Conservation (phyloP, 371 early-diverging fungal species). For the Sporodiniella umbellata region DNA sequence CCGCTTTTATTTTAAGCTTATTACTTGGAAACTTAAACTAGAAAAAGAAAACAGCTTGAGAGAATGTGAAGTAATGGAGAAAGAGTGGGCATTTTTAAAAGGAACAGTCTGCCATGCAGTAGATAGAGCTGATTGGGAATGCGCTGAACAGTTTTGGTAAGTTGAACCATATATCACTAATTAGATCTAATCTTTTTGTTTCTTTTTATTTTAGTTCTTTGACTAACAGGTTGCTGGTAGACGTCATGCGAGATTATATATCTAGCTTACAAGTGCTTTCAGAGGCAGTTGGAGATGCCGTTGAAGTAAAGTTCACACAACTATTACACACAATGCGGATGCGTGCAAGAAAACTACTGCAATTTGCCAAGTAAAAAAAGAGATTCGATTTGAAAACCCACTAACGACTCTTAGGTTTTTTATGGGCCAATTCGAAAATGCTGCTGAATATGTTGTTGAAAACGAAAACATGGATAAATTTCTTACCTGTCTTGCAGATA, state of each 20-base stretch:
- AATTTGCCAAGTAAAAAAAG: slow-evolving; percentile 50
- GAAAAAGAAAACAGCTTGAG: slow-evolving; percentile 60
- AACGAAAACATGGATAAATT: slow-evolving; percentile 47
- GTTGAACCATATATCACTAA: not conserved
- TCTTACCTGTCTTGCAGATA: slow-evolving; percentile 56
- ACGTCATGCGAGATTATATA: slow-evolving; percentile 51
- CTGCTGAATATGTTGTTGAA: slow-evolving; percentile 70
- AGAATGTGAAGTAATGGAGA: slow-evolving; percentile 78
- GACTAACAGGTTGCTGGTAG: slow-evolving; percentile 42
- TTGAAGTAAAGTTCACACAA: slow-evolving; percentile 58
- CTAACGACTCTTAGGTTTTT: slow-evolving; percentile 43
- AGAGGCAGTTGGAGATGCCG: slow-evolving; percentile 42
- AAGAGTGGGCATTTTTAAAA: slow-evolving; percentile 75
- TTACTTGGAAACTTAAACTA: slow-evolving; percentile 64
- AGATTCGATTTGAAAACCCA: not conserved
- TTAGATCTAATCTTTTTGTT: not conserved
- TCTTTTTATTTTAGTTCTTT: slow-evolving; percentile 31
- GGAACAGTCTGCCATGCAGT: slow-evolving; percentile 67
- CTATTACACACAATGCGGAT: slow-evolving; percentile 64
- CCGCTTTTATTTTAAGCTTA: slow-evolving; percentile 76
- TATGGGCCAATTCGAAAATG: slow-evolving; percentile 67
- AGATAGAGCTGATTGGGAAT: slow-evolving; percentile 71
- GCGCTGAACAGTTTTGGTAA: slow-evolving; percentile 77
- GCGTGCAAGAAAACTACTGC: slow-evolving; percentile 61
- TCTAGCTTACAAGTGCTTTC: slow-evolving; percentile 37